These are phyloP conservation scores for Neofusicoccum sp. DNA, from an alignment of 2,329 filamentous ascomycete genomes.

Conservation along the genomic window DNA sequence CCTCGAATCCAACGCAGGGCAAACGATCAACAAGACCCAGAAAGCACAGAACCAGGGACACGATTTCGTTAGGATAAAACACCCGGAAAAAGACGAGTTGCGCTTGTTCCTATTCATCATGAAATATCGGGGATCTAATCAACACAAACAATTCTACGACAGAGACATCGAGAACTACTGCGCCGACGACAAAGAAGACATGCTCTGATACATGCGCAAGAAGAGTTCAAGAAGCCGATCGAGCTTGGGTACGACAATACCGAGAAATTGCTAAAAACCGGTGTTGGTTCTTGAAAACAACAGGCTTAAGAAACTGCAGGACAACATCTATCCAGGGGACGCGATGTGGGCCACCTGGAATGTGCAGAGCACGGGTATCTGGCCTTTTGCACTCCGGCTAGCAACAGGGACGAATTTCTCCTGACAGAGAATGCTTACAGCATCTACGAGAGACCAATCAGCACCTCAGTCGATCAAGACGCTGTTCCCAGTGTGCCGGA, in stretches of 20 bases:
- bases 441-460: slow-evolving; percentile 31
- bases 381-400: slow-evolving; percentile 30
- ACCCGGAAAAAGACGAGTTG: slow-evolving; percentile 36
- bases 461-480: slow-evolving; percentile 19
- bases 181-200: slow-evolving; percentile 25
- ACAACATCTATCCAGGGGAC: slow-evolving; percentile 31
- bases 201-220: slow-evolving; percentile 33
- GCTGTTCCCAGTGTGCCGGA: background rate
- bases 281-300: slow-evolving; percentile 27
- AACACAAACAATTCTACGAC: slow-evolving; percentile 34
- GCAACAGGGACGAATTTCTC: slow-evolving; percentile 31
- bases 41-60: slow-evolving; percentile 25
- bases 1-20: slow-evolving; percentile 27
- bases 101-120: slow-evolving; percentile 50
- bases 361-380: slow-evolving; percentile 29
- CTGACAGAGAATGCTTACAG: slow-evolving; percentile 34
- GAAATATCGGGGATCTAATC: slow-evolving; percentile 42
- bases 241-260: slow-evolving; percentile 39
- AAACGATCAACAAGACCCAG: slow-evolving; percentile 23
- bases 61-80: slow-evolving; percentile 28
- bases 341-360: slow-evolving; percentile 31
- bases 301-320: slow-evolving; percentile 29
- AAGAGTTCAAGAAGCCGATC: slow-evolving; percentile 28
- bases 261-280: slow-evolving; percentile 30
- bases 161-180: slow-evolving; percentile 37